Base-by-base conservation (phyloP, 192 early-diverging fungal genomes). In the Umbelopsis isabellina region DNA sequence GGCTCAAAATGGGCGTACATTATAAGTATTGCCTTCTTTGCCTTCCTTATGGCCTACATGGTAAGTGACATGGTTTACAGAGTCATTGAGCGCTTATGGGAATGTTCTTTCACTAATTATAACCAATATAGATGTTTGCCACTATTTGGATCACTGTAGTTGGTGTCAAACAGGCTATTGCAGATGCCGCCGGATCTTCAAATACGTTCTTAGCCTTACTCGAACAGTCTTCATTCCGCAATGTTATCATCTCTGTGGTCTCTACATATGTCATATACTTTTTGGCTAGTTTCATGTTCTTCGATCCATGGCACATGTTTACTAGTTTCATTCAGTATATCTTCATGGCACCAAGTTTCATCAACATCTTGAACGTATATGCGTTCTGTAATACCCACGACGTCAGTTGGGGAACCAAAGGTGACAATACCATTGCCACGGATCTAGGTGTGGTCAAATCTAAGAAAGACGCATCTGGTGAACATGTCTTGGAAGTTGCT, bases 331-430 rank as follows among this genome's bases (percentile, higher is more conserved):
- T 90, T 30, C 90, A 90, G 75, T 92, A 92, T 65, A 53, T 88
- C 70, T 79, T 93, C 55, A 79, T 94, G 76, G 81, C 91, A 73
- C 92, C 93, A n/a, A 86, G 86, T 66, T 95, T 89, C 76, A 77
- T 87, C 35, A 95, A 94, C 77, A 89, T 95, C 72, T 66, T 94
- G 25, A 91, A 87, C 82, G 86, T 94, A 21, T 94, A 93, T 65
- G 90, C 93, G 0, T 93, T 93, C 75, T 91, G 88, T 73, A 95
- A 95, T 76, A 87, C 91, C 0, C 92, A 94, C 80, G 93, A 94
- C 75, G 91, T 95, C 18, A 88, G 85, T 16, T 95, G 92, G 93
- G 93, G 92, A 68, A 93, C 91, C 16, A 94, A 93, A 68, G 91
- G 92, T 51, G 90, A 91, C 74, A 90, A 91, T 53, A 72, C 76